Percentiles rank a stretch among this genome's conserved stretches.
Evolutionary conservation across 1,139 yeast species (phyloP).

Genomic region (Hyphopichia burtonii): DNA sequence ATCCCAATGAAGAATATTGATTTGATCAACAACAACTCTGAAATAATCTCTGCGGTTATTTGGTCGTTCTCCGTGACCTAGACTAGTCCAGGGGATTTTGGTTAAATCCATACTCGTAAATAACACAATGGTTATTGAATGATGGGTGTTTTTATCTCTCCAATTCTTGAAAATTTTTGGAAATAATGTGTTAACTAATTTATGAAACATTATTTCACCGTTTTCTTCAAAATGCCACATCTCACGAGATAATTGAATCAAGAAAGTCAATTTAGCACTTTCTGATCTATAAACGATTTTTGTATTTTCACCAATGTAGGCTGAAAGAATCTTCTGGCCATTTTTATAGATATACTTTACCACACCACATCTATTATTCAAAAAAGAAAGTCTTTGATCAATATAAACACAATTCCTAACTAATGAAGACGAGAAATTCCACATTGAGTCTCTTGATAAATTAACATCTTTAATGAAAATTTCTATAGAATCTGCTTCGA

Average conservation of each 20-base stretch:
- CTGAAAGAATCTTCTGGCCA: constrained; percentile 65
- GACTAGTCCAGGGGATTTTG: constrained; percentile 51
- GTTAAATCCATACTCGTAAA: constrained; percentile 79
- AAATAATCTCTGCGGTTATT: constrained; percentile 73
- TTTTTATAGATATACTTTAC: constrained; percentile 68
- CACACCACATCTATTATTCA: constrained; percentile 58
- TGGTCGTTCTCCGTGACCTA: constrained; percentile 73
- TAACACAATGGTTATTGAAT: constrained; percentile 84
- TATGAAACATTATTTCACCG: constrained; percentile 92
- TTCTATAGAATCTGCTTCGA: constrained; percentile 80
- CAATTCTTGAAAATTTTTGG: constrained; percentile 89
- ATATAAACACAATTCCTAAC: constrained; percentile 64
- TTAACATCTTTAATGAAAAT: constrained; percentile 78
- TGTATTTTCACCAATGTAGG: constrained; percentile 71
- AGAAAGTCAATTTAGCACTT: constrained; percentile 77
- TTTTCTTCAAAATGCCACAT: constrained; percentile 99
- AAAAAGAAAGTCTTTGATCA: constrained; percentile 63
- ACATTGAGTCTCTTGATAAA: constrained; percentile 90
- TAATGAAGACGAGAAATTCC: constrained; percentile 70
- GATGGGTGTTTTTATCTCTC: constrained; percentile 86
- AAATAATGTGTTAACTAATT: constrained; percentile 82
- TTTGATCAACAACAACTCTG: constrained; percentile 94
- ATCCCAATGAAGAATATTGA: constrained; percentile 83
- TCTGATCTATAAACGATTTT: constrained; percentile 86
- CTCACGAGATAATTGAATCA: constrained; percentile 87